Conservation (phyloP, 805 yeast genomes). For the Nakazawaea laoshanensis region DNA sequence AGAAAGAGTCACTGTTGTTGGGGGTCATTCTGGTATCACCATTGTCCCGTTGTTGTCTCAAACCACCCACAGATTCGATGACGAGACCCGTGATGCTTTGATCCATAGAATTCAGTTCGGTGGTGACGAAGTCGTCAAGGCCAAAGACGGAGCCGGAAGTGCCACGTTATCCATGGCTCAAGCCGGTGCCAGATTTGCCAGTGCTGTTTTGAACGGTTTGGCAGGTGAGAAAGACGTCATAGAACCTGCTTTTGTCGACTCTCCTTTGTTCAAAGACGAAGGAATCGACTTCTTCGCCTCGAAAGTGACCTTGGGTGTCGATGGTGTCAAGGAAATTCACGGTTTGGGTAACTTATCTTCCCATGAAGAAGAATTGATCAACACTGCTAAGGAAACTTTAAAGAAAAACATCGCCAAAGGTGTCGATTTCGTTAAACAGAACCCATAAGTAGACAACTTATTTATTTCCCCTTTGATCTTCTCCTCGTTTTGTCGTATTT, state of each 20-base stretch:
- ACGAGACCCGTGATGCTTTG: constrained; percentile 49
- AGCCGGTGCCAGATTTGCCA: constrained; percentile 73
- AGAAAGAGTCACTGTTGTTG: constrained; percentile 82
- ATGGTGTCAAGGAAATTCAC: constrained; percentile 82
- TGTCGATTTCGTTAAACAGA: constrained; percentile 70
- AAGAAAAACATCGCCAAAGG: constrained; percentile 92
- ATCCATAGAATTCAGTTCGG: constrained; percentile 89
- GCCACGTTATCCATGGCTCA: constrained; percentile 84
- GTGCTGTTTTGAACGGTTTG: constrained; percentile 51
- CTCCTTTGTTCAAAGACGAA: constrained; percentile 74
- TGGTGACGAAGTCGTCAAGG: constrained; percentile 85
- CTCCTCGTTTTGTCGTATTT: too few relatives aligned
- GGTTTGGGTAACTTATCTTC: constrained; percentile 61
- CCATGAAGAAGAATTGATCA: constrained; percentile 80
- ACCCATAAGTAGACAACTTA: constrained; percentile 35
- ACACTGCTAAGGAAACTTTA: constrained; percentile 80
- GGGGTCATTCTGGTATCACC: constrained; percentile 97
- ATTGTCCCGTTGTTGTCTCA: constrained; percentile 90
- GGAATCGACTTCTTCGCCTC: constrained; percentile 97
- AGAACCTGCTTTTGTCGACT: constrained; percentile 57
- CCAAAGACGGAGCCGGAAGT: constrained; percentile 78
- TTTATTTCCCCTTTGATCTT: not conserved
- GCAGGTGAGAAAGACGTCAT: constrained; percentile 34
- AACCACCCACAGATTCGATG: constrained; percentile 63
- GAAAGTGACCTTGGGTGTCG: constrained; percentile 85